Evolutionary conservation across 345 rosid genomes (phyloP).

Genomic region (Lepidium aucheri): DNA sequence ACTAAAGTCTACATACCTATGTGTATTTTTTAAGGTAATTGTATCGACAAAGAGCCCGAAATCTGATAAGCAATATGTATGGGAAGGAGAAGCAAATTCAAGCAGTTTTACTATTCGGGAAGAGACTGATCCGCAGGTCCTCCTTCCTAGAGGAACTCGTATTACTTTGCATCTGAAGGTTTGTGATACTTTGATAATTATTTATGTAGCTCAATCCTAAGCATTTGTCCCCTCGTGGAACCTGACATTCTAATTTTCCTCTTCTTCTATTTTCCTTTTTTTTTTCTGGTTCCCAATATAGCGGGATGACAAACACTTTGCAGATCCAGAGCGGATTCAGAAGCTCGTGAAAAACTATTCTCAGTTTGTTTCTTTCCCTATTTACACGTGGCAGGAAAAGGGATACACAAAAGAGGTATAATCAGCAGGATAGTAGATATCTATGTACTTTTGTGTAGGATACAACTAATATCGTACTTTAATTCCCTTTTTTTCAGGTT

Average conservation of each 20-base stretch:
- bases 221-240: not conserved
- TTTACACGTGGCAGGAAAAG: constrained; percentile 95
- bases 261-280: not conserved
- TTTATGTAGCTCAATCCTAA: constrained; percentile 5
- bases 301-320: constrained; percentile 82
- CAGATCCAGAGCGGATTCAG: constrained; percentile 84
- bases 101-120: constrained; percentile 76
- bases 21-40: constrained; percentile 38
- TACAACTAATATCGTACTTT: not conserved
- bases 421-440: not conserved
- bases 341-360: constrained; percentile 96
- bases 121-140: constrained; percentile 75
- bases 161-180: constrained; percentile 93
- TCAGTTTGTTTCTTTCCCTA: constrained; percentile 97
- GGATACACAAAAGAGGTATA: constrained; percentile 92
- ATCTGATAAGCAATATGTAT: constrained; percentile 84
- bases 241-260: constrained; percentile 14
- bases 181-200: not conserved
- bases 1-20: not conserved
- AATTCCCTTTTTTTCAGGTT: constrained; percentile 39
- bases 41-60: constrained; percentile 91
- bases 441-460: not conserved
- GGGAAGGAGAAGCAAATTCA: constrained; percentile 94
- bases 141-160: constrained; percentile 78
- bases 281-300: constrained; percentile 21